phyloP scores from a whole-genome alignment of 169 alveolate species.

The Plasmodium fragile region DNA sequence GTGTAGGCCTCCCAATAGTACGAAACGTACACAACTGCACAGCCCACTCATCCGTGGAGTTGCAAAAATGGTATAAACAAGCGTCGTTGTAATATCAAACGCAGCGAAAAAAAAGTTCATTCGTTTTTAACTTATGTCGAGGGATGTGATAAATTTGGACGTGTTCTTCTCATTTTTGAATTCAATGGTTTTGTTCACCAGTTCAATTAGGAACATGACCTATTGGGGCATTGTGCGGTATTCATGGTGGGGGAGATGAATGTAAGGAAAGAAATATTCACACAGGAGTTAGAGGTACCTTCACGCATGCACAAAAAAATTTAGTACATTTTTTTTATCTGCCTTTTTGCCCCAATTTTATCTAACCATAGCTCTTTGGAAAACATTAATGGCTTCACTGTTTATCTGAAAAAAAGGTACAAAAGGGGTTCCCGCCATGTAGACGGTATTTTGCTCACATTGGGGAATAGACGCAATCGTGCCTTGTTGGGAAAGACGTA shows the following conservation, averaged over 20 bases:
- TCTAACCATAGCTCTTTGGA: conserved; percentile 61
- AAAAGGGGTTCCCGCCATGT: background rate
- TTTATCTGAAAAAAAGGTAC: conserved; percentile 25
- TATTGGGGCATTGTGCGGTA: background rate
- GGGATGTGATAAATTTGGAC: conserved; percentile 33
- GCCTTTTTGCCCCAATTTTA: background rate
- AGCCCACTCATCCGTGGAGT: background rate
- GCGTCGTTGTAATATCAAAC: background rate
- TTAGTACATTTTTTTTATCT: background rate
- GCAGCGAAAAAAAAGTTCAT: background rate
- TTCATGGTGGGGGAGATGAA: background rate
- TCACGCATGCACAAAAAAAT: background rate
- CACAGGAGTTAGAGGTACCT: background rate
- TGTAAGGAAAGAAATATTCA: background rate
- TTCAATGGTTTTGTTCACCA: conserved; percentile 59
- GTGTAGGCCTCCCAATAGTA: background rate
- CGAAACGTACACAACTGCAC: background rate
- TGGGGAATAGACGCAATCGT: background rate
- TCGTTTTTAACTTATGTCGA: conserved; percentile 42
- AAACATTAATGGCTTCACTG: conserved; percentile 45
- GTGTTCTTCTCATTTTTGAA: conserved; percentile 45
- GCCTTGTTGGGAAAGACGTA: background rate
- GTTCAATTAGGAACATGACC: conserved; percentile 48
- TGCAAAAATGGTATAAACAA: background rate
- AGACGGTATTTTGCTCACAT: background rate